Conservation (phyloP, 441 rosid species). For the Macaranga tanarius region DNA sequence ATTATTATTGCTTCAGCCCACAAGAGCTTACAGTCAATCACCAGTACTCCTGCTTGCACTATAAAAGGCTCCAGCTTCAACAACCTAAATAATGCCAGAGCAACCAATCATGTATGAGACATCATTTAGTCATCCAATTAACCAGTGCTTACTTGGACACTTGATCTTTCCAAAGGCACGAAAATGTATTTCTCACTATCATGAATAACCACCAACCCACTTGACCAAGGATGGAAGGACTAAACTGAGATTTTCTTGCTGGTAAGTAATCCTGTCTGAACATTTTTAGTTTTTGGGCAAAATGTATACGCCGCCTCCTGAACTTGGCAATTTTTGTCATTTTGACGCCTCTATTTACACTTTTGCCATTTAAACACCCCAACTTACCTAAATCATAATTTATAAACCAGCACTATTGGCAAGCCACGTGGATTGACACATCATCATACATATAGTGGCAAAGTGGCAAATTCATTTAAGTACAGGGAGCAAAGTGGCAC, state of each 20-base stretch:
- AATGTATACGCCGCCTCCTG: no score
- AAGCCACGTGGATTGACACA: no score
- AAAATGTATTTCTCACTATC: no score
- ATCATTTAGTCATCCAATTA: not conserved
- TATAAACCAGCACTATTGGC: no score
- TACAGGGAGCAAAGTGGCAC: no score
- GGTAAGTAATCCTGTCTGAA: not conserved
- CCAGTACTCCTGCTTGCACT: not conserved
- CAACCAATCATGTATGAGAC: not conserved
- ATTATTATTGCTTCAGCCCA: not conserved
- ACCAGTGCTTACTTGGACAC: not conserved
- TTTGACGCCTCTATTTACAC: no score
- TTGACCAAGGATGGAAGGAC: not conserved
- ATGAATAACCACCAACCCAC: not conserved
- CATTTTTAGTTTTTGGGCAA: not conserved
- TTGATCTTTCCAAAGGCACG: no score
- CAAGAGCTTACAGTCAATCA: not conserved
- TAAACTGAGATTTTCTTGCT: not conserved
- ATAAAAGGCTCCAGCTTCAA: not conserved
- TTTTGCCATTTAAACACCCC: no score
- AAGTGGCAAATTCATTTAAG: no score
- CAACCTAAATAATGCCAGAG: not conserved
- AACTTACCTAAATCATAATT: no score
- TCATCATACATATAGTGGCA: no score
- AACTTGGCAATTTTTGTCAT: no score